Base-by-base conservation (phyloP, 2,329 filamentous ascomycete genomes). In the Penicillium sp. region DNA sequence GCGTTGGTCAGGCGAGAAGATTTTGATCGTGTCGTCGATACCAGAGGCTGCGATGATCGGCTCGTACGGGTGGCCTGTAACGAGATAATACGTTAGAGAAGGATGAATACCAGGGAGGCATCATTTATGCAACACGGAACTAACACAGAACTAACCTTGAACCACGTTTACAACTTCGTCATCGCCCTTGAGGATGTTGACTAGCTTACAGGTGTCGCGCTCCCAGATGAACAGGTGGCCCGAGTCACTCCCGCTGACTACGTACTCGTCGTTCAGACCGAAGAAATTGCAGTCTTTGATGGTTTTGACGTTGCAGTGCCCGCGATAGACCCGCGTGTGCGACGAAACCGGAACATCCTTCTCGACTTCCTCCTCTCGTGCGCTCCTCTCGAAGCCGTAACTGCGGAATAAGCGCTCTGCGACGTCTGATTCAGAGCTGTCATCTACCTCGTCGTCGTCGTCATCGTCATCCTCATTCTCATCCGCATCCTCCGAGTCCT, bases 261-360 rank as follows among this genome's bases (percentile, higher is more conserved):
- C 86, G 65, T 89, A 90, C 70, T 90, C 87, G 67, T 90, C 88
- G 62, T 89, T 78, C 44, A 88, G 75, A 0, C 88, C 88, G 64
- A 87, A 90, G 75, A 85, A 90, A 64, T 90, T 90, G 63, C 90
- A 86, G 69, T 90, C 88, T 68, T 90, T 90, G 67, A 90, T 87
- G 1, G 87, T 90, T 66, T 86, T 83, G 56, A 88, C 82, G 66
- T 90, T 90, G 76, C 88, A 90, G 71, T 90, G 88, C 2, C 88
- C 88, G 3, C 80, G 79, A 70, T 89, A 90, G 21, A 81, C 74
- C 45, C 83, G 83, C 2, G 83, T 86, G 65, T 88, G 85, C 2
- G 84, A 77, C 19, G 78, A 81, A 68, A 85, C 87, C 15, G 85
- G 84, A 6, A 86, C 81, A 56, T 86, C 73, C 0, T 75, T 69